A percentile compares a stretch with the other conserved stretches of the same genome.
Conservation (phyloP, 495 filamentous ascomycete genomes). For the Penicillium tannophilum region DNA sequence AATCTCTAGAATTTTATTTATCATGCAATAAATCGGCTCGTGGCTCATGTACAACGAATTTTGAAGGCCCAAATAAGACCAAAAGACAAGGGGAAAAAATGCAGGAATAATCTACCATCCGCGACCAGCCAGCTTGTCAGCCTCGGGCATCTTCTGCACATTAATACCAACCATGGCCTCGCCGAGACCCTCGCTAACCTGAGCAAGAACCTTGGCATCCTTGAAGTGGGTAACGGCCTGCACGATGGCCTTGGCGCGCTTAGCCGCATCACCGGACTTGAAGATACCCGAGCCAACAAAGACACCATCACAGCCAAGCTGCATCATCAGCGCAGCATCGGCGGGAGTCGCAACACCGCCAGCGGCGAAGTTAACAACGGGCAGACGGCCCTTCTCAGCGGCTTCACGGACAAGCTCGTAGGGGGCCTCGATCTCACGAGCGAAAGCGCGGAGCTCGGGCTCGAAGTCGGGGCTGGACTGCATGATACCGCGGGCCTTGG, state of each 20-base stretch:
- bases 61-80: slow-evolving; percentile 21
- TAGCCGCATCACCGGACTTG: slow-evolving; percentile 86
- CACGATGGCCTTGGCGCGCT: slow-evolving; percentile 91
- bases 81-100: slow-evolving; percentile 14
- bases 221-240: slow-evolving; percentile 89
- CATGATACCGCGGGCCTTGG: slow-evolving; percentile 65
- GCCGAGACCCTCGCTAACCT: slow-evolving; percentile 83
- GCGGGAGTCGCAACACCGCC: slow-evolving; percentile 95
- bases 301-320: slow-evolving; percentile 95
- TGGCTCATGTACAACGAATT: slow-evolving; percentile 27
- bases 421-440: slow-evolving; percentile 77
- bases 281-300: slow-evolving; percentile 98
- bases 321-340: slow-evolving; percentile 99
- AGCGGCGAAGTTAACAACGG: slow-evolving; percentile 98
- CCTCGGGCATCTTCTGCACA: slow-evolving; percentile 68
- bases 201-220: slow-evolving; percentile 82
- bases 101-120: slow-evolving; percentile 66
- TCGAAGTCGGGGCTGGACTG: slow-evolving; percentile 62
- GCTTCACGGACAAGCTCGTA: slow-evolving; percentile 81
- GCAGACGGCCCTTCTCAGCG: slow-evolving; percentile 82
- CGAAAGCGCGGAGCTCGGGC: slow-evolving; percentile 73
- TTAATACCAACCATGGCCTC: slow-evolving; percentile 97
- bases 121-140: slow-evolving; percentile 79
- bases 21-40: slow-evolving; percentile 20
- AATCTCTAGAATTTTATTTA: slow-evolving; percentile 10